Base-by-base conservation (phyloP, 495 filamentous ascomycete species). In the Talaromyces thailandensis region DNA sequence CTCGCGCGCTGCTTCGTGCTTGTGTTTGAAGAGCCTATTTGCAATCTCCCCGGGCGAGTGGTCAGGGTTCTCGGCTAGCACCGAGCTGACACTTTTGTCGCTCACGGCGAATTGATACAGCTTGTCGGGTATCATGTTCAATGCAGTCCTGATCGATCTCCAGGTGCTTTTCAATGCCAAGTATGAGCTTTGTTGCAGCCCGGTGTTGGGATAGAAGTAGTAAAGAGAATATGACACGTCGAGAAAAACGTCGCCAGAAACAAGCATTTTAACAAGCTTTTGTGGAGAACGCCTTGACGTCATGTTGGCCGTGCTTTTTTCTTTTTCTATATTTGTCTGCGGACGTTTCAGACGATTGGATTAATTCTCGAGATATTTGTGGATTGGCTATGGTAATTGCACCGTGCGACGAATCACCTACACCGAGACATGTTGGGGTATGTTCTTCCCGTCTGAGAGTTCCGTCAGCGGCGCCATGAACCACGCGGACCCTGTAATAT, bases 41-140 rank as follows among this genome's bases (percentile, higher is more conserved):
- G 80, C 86, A 0, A 82, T 76, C 8, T 85, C 75, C 0, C 71
- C 73, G 0, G 87, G 85, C 0, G 76, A 62, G 3, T 81, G 63
- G 4, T 67, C 73, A 2, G 85, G 82, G 61, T 87, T 73, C 58
- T 74, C 63, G 3, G 83, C 82, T 6, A 89, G 67, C 56, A 84
- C 72, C 0, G 82, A 79, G 23, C 76, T 85, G 48, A 90, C 81
- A 32, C 79, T 87, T 21, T 80, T 69, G 24, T 67, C 63, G 16
- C 74, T 73, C 7, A 70, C 76, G 69, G 85, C 88, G 56, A 83
- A 67, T 37, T 79, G 64, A 68, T 78, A 80, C 12, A 86, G 70
- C 9, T 72, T 75, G 23, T 81, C 73, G 23, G 76, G 80, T 25
- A 82, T 73, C 64, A 68, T 73, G 9, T 9, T 60, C 4, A 6